phyloP scores from a whole-genome alignment of 1,284 basidiomycete species.

The Limonomyces culmigenus region DNA sequence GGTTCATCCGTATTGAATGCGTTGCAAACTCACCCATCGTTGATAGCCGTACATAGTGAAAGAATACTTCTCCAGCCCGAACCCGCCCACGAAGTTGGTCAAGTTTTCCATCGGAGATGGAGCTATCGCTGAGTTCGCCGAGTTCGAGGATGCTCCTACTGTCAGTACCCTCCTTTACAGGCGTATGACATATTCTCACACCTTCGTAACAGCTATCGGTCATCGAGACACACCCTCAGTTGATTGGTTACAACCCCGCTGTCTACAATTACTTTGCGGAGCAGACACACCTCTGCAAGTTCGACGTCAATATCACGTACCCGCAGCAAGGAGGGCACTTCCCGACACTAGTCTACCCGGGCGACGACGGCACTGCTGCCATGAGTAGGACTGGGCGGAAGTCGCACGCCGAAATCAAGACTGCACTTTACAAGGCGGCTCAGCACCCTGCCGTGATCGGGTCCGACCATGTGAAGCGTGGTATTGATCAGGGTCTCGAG shows the following conservation, averaged over 20 bases:
- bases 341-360: slow-evolving; percentile 15
- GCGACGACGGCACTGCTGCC: background rate
- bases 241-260: slow-evolving; percentile 4
- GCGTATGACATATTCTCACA: background rate
- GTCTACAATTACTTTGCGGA: slow-evolving; percentile 9
- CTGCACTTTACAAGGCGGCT: too few species aligned
- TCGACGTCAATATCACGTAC: slow-evolving; percentile 52
- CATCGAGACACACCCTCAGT: slow-evolving; percentile 3
- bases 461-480: background rate
- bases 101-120: slow-evolving; percentile 60
- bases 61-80: slow-evolving; percentile 26
- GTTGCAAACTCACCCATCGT: slow-evolving; percentile 3
- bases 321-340: slow-evolving; percentile 42
- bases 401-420: too few species aligned
- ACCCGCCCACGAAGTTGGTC: slow-evolving; percentile 50
- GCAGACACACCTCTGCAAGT: slow-evolving; percentile 35
- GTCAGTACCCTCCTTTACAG: slow-evolving; percentile 18
- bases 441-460: too few species aligned
- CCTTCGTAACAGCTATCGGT: background rate
- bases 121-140: slow-evolving; percentile 27
- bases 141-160: slow-evolving; percentile 33
- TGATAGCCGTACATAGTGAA: too few species aligned
- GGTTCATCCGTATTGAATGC: slow-evolving; percentile 9
- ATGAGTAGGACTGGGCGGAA: background rate
- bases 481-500: slow-evolving; percentile 15